Evolutionary conservation across 805 yeast species (phyloP).

Genomic region (Yarrowia osloensis): DNA sequence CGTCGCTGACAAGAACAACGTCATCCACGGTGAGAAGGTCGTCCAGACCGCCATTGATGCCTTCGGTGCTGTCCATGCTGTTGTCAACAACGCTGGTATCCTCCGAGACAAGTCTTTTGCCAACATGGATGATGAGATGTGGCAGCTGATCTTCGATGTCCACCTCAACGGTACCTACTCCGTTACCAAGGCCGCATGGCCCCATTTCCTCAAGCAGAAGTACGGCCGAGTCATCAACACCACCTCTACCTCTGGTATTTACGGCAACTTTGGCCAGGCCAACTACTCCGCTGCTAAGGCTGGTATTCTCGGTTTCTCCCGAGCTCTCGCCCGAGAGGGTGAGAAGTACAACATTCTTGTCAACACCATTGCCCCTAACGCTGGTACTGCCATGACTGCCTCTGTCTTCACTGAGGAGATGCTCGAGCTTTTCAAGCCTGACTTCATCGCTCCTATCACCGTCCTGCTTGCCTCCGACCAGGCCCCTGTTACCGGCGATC

Average conservation of each 20-base stretch:
- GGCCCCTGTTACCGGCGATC: conserved; percentile 72
- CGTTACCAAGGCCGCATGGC: conserved; percentile 91
- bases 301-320: conserved; percentile 81
- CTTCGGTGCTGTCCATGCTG: conserved; percentile 81
- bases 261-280: conserved; percentile 97
- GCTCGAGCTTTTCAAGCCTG: conserved; percentile 79
- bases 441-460: conserved; percentile 87
- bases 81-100: conserved; percentile 93
- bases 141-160: conserved; percentile 78
- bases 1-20: conserved; percentile 80
- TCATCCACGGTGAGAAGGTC: conserved; percentile 74
- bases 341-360: conserved; percentile 71
- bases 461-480: conserved; percentile 76
- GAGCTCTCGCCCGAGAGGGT: conserved; percentile 90
- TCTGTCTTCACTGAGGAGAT: conserved; percentile 81
- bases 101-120: conserved; percentile 84
- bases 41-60: conserved; percentile 72
- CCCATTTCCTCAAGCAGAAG: conserved; percentile 74
- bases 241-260: conserved; percentile 93
- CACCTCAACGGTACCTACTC: conserved; percentile 81
- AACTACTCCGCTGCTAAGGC: conserved; percentile 93
- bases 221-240: conserved; percentile 84
- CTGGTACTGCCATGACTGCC: conserved; percentile 95
- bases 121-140: conserved; percentile 80
- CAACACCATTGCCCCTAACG: conserved; percentile 92